phyloP scores from a whole-genome alignment of 2,329 filamentous ascomycete species.

The Metarhizium anisopliae region DNA sequence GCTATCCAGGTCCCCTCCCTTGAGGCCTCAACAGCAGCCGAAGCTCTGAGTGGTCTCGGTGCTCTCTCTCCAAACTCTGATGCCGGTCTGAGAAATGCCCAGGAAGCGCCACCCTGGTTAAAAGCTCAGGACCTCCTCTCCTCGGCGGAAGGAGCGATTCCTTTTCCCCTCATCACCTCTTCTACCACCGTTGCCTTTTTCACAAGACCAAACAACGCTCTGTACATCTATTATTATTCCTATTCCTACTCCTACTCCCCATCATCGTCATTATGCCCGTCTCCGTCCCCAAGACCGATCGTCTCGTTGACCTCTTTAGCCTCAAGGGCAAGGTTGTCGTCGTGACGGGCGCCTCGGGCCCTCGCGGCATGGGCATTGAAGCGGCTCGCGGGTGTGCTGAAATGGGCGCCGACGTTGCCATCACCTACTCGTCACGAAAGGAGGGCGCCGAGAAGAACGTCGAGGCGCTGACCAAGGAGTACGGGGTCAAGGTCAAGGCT shows the following conservation, averaged over 20 bases:
- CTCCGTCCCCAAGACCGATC: constrained; percentile 44
- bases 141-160: not conserved
- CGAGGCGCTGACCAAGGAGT: constrained; percentile 52
- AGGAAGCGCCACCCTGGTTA: not conserved
- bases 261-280: constrained; percentile 38
- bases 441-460: constrained; percentile 59
- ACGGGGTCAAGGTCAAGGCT: constrained; percentile 57
- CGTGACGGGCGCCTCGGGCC: constrained; percentile 59
- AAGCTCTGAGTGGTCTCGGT: not conserved
- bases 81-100: too few relatives aligned
- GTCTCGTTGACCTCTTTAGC: constrained; percentile 59
- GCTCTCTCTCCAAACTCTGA: too few relatives aligned
- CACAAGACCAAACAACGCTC: not conserved
- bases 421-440: constrained; percentile 65
- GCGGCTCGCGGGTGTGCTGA: constrained; percentile 63
- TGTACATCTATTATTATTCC: not conserved
- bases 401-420: constrained; percentile 60
- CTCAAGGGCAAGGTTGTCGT: constrained; percentile 66
- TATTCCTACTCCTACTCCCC: too few relatives aligned
- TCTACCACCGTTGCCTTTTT: not conserved
- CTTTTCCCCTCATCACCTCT: not conserved
- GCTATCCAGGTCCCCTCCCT: constrained; percentile 3
- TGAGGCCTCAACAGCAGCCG: not conserved
- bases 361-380: constrained; percentile 62
- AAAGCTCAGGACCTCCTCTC: not conserved